Evolutionary conservation across 768 basidiomycete genomes (phyloP), one percentile per base, ranked within the genome.

Genomic region (Porpolomopsis calyptriformis): DNA sequence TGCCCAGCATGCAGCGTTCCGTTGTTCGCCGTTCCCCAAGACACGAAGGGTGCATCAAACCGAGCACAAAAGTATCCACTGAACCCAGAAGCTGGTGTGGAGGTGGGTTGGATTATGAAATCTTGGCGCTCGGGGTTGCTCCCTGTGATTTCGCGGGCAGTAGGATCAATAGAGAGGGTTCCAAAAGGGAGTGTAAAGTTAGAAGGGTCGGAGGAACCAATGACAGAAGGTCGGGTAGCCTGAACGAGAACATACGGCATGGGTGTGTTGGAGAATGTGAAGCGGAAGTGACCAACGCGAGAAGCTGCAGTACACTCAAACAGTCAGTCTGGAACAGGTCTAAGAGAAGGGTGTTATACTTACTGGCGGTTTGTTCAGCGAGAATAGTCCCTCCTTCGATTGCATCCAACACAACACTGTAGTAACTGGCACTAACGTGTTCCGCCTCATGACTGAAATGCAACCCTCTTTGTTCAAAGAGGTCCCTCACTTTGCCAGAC

Each of bases 81-180:
- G 50, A 66, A 75, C 56, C 64, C 36, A 52, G 54, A 18, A 52
- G 52, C 49, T 16, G 56, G 54, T 2, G 52, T 66, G 22, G 68
- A 65, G 16, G 57, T 60, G 1, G 76, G 75, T 0, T 64, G 67
- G 33, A 78, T 69, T 54, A 78, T 77, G 59, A 66, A 67, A 59
- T 81, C 79, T 54, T 81, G 79, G 14, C 76, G 70, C 53, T 82
- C 80, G 14, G 73, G 65, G 50, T 79, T 82, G 52, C 55, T 62
- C 14, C 80, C 80, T 16, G 63, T 67, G 40, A 82, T 74, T 62
- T 78, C 78, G 20, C 58, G 60, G 6, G 51, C 49, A 11, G 52
- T 45, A 4, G 71, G 65, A 44, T 72, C 62, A 45, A 82, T 64
- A 11, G 55, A 36, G 34, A 80, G 53, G n/a, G 58, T 58, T 5